Evolutionary conservation across 2,329 filamentous ascomycete genomes (phyloP).

Genomic region (Penicillium concentricum): DNA sequence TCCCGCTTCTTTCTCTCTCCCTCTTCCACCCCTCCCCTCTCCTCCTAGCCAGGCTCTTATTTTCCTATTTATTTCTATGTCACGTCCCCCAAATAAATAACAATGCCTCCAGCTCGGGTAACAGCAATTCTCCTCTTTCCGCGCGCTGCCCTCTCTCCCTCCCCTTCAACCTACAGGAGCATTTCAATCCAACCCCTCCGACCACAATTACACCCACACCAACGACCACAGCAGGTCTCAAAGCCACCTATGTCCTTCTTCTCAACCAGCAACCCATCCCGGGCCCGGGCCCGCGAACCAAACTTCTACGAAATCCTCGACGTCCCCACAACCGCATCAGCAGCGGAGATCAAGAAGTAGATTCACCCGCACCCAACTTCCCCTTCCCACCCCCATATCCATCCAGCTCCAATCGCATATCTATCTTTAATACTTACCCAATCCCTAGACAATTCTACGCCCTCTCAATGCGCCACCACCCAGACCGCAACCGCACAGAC

Average conservation of each 20-base stretch:
- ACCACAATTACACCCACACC: neutral
- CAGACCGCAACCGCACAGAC: conserved; percentile 81
- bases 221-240: neutral
- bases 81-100: neutral
- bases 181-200: conserved; percentile 1
- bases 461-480: conserved; percentile 89
- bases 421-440: neutral
- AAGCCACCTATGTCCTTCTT: conserved; percentile 31
- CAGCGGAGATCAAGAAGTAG: conserved; percentile 81
- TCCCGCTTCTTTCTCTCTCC: neutral
- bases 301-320: conserved; percentile 83
- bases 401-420: neutral
- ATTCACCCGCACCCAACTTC: neutral
- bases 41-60: no score
- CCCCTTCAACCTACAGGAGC: neutral
- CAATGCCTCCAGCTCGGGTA: conserved; percentile 6
- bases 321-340: conserved; percentile 66
- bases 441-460: conserved; percentile 69
- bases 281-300: conserved; percentile 30
- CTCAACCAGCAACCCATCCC: conserved; percentile 43
- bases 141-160: neutral
- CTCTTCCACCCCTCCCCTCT: neutral
- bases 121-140: neutral
- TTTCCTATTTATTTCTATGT: neutral
- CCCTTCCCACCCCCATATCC: neutral